Evolutionary conservation across 1,284 basidiomycete genomes (phyloP).

Genomic region (Trametes polyzona): DNA sequence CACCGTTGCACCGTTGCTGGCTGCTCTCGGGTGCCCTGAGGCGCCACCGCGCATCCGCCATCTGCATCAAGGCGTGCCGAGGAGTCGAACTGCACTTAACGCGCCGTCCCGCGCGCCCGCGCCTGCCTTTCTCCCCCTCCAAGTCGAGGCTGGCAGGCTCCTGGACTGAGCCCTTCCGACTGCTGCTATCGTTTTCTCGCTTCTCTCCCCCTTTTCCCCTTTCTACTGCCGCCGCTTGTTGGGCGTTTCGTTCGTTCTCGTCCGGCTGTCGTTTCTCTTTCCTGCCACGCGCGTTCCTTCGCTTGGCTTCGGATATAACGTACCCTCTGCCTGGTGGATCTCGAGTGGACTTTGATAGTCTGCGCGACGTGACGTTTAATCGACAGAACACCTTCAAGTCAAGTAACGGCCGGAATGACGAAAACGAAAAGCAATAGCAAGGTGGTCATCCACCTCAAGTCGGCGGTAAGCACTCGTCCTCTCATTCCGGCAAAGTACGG

Average conservation of each 20-base stretch:
- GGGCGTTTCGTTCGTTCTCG: neutral
- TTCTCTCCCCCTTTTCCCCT: neutral
- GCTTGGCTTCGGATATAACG: neutral
- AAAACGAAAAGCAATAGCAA: conserved; percentile 3
- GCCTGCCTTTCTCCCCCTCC: conserved; percentile 8
- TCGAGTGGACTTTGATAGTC: conserved; percentile 25
- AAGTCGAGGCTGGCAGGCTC: conserved; percentile 14
- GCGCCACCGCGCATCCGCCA: neutral
- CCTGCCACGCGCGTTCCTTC: conserved; percentile 1
- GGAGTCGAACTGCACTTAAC: conserved; percentile 13
- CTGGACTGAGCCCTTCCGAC: conserved; percentile 1
- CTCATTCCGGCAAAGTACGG: no score
- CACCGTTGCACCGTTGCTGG: conserved; percentile 16
- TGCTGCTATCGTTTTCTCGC: neutral
- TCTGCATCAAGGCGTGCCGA: neutral
- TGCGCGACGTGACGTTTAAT: neutral
- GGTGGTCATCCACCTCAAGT: conserved; percentile 14
- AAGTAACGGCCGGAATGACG: neutral
- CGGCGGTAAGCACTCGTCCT: conserved; percentile 13
- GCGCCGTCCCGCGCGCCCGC: conserved; percentile 8
- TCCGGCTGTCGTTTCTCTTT: neutral
- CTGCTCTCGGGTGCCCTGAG: conserved; percentile 7
- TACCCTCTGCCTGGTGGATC: conserved; percentile 2
- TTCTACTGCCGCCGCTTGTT: neutral
- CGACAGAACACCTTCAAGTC: neutral